phyloP scores from a whole-genome alignment of 306 rosid genomes.

The Cyclanthera cordifolia region DNA sequence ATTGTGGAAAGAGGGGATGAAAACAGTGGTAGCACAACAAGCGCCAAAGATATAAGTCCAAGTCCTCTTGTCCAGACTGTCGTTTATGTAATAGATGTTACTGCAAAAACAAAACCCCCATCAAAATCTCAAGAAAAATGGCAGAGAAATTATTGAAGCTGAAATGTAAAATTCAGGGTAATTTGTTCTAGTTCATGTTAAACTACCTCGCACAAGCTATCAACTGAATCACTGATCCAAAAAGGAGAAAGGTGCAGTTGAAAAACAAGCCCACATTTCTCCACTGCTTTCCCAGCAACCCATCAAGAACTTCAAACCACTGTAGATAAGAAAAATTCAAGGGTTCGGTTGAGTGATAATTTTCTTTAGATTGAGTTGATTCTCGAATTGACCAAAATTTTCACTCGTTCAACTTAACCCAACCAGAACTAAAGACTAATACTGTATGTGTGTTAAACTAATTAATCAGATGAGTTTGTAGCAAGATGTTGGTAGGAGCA shows the following conservation, averaged over 20 bases:
- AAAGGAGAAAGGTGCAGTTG: slow-evolving; percentile 93
- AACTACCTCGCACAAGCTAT: slow-evolving; percentile 92
- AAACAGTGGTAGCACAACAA: slow-evolving; percentile 93
- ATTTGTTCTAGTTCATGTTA: background rate
- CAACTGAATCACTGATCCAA: slow-evolving; percentile 95
- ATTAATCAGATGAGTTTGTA: too few relatives aligned
- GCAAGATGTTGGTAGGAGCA: too few relatives aligned
- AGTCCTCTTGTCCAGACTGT: slow-evolving; percentile 96
- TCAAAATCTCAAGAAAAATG: slow-evolving; percentile 1
- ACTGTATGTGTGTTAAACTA: too few relatives aligned
- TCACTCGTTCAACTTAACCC: too few relatives aligned
- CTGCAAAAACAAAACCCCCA: slow-evolving; percentile 29
- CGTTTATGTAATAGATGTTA: slow-evolving; percentile 91
- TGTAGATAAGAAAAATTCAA: slow-evolving; percentile 17
- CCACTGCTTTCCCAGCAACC: slow-evolving; percentile 89
- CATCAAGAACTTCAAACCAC: slow-evolving; percentile 99
- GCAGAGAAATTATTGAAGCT: background rate
- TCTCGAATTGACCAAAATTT: too few relatives aligned
- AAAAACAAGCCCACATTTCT: slow-evolving; percentile 81
- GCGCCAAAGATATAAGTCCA: slow-evolving; percentile 98
- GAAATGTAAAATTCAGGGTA: background rate
- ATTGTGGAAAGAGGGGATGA: slow-evolving; percentile 91
- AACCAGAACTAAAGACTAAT: too few relatives aligned
- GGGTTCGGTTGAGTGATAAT: too few relatives aligned
- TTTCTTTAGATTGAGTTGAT: too few relatives aligned